Base-by-base conservation (phyloP, 2,329 filamentous ascomycete species). In the Fusarium secorum region DNA sequence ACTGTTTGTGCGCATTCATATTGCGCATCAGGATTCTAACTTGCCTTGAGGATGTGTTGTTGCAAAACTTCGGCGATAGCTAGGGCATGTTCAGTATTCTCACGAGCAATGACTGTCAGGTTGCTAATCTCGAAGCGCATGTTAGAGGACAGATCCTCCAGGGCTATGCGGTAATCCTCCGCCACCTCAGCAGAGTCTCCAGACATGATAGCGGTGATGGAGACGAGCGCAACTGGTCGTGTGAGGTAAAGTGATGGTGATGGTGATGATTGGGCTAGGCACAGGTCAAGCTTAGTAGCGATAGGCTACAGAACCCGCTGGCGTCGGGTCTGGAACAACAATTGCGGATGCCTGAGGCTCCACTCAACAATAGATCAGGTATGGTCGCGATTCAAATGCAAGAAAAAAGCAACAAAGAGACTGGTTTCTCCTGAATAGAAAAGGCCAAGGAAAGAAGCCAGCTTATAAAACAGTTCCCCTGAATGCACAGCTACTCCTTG, bases 71-170 rank as follows among this genome's bases (percentile, higher is more conserved):
- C 90, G 22, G 96, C 95, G 77, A 99, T 98, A 72, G 93, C 93
- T 81, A 97, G 89, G 38, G 96, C 96, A 85, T 98, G 93, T 82
- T 97, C 94, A 73, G 95, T 98, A 78, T 97, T 97, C 82, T 99
- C 96, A 81, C 97, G 94, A 66, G 96, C 96, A 82, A 99, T 98
- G 80, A 97, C 90, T 69, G 96, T 99, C 83, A 99, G 84, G 83
- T 97, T 98, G 86, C 93, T 95, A 81, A 99, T 99, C 83, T 98
- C 95, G 82, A 94, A 94, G 78, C 94, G 91, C 83, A 94, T 93
- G 83, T 98, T 98, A 79, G 91, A 88, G 73, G 92, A 93, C 77
- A 99, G 87, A 81, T 98, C 95, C 83, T 97, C 93, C 79, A 99
- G 86, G 59, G 95, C 96, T 78, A 94, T 93, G 80, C 92, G 93